Conservation (phyloP, 2,329 filamentous ascomycete species). For the Epichloe sylvatica region DNA sequence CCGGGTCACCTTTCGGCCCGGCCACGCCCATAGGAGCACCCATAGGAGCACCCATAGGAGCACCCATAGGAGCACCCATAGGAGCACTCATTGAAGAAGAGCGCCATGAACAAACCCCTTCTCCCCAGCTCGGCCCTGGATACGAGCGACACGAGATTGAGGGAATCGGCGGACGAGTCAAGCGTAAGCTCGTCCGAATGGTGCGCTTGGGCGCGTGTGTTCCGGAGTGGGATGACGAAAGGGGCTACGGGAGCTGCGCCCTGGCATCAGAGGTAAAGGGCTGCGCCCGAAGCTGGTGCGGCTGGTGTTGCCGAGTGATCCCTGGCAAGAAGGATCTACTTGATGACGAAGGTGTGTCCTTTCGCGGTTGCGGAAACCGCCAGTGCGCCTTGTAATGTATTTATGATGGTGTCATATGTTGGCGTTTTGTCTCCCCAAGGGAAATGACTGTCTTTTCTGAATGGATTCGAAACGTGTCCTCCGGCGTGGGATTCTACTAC, state of each 20-base stretch:
- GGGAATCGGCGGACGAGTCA: slow-evolving; percentile 76
- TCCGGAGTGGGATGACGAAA: slow-evolving; percentile 72
- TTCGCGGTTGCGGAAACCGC: slow-evolving; percentile 5
- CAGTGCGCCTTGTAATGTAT: slow-evolving; percentile 1
- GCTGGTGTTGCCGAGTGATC: slow-evolving; percentile 74
- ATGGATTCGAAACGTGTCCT: background rate
- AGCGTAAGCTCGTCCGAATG: slow-evolving; percentile 75
- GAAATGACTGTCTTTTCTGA: background rate
- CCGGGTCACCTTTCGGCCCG: slow-evolving; percentile 8
- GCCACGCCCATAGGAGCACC: slow-evolving; percentile 13
- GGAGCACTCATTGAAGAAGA: slow-evolving; percentile 18
- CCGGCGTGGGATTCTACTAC: background rate
- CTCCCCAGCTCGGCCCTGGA: slow-evolving; percentile 47
- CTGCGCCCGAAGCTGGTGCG: slow-evolving; percentile 68
- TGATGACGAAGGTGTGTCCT: slow-evolving; percentile 12
- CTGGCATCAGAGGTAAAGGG: slow-evolving; percentile 58
- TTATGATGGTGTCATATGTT: background rate
- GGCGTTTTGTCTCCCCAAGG: background rate
- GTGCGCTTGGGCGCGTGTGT: slow-evolving; percentile 73
- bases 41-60: slow-evolving; percentile 15
- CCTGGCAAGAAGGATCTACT: slow-evolving; percentile 36
- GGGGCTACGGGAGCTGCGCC: slow-evolving; percentile 43
- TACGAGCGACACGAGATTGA: slow-evolving; percentile 83
- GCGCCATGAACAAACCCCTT: slow-evolving; percentile 28
- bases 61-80: slow-evolving; percentile 14